Base-by-base conservation (phyloP, 768 basidiomycete species). In the Leucosporidium creatinivorum region DNA sequence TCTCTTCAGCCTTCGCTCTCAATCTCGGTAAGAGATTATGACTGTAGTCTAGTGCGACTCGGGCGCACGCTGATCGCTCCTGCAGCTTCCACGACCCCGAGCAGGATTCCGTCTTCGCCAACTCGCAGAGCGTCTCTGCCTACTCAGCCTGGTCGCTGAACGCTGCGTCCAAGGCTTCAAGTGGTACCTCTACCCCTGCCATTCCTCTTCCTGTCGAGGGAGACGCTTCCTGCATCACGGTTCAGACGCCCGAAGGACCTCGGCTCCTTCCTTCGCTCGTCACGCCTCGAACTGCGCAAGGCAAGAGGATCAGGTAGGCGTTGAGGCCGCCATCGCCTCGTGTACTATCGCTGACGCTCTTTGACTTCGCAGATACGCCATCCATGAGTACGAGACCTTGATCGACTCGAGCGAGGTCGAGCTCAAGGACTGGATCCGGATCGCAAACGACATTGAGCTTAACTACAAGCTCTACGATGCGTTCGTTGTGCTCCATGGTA, bases 401-500 rank as follows among this genome's bases (percentile, higher is more conserved):
- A 78, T 94, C 59, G 93, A 93, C 73, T 91, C 89, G 75, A 91
- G 89, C 75, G 91, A 93, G 73, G 86, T 93, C 59, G 89, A 88
- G 72, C 89, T 60, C 28, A 23, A 30, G 59, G 61, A 64, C 69
- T 72, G 57, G 39, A 87, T 92, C 72, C 83, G 90, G 13, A 87
- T 97, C 44, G 89, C 91, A 0, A 87, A 86, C 1, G 93, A 97
- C 75, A 91, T 97, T 72, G 91, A 94, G 75, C 85, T 92, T 61
- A 96, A 96, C 76, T 96, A 96, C 75, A 77, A 82, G 39, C 73
- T 76, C 19, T 97, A 91, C 76, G 93, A 97, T 74, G 91, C 90
- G 0, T 96, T 97, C 75, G 86, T 97, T 25, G 81, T 96, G 36
- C 79, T 94, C 25, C 92, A 94, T 75, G 92, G 92, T 44, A 79